These are phyloP conservation scores for Tylopilus plumbeoviolaceoides DNA, from an alignment of 768 basidiomycete genomes.

Conservation along the genomic window DNA sequence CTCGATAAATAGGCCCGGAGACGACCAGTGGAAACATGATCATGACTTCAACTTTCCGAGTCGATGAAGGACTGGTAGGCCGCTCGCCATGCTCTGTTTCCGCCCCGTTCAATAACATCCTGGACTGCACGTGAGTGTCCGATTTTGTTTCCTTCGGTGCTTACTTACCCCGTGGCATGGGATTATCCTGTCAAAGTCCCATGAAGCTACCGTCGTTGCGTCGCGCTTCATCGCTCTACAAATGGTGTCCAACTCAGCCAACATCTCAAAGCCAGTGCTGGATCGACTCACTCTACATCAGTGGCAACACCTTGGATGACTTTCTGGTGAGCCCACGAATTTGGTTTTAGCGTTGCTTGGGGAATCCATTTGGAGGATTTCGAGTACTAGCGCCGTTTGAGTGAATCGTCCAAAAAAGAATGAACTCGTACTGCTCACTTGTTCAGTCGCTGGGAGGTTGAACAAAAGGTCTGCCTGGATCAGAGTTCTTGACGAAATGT, in stretches of 20 bases:
- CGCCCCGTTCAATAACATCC: slow-evolving; percentile 63
- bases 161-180: slow-evolving; percentile 59
- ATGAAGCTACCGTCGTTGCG: slow-evolving; percentile 58
- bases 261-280: neutral
- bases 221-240: slow-evolving; percentile 56
- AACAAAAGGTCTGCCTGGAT: slow-evolving; percentile 81
- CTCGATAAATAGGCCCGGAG: neutral
- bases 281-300: slow-evolving; percentile 27
- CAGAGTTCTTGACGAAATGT: slow-evolving; percentile 63
- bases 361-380: slow-evolving; percentile 32
- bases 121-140: slow-evolving; percentile 12
- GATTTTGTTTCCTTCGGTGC: too few species aligned
- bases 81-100: slow-evolving; percentile 50
- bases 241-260: slow-evolving; percentile 1
- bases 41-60: neutral
- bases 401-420: neutral
- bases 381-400: slow-evolving; percentile 32
- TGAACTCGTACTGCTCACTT: slow-evolving; percentile 37
- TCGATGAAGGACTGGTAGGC: slow-evolving; percentile 36
- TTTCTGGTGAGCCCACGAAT: slow-evolving; percentile 30
- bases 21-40: too few species aligned
- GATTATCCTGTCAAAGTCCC: slow-evolving; percentile 74
- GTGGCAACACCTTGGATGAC: slow-evolving; percentile 15
- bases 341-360: slow-evolving; percentile 24
- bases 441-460: slow-evolving; percentile 78